Evolutionary conservation across 768 basidiomycete species (phyloP).

Genomic region (Mycena indigotica): DNA sequence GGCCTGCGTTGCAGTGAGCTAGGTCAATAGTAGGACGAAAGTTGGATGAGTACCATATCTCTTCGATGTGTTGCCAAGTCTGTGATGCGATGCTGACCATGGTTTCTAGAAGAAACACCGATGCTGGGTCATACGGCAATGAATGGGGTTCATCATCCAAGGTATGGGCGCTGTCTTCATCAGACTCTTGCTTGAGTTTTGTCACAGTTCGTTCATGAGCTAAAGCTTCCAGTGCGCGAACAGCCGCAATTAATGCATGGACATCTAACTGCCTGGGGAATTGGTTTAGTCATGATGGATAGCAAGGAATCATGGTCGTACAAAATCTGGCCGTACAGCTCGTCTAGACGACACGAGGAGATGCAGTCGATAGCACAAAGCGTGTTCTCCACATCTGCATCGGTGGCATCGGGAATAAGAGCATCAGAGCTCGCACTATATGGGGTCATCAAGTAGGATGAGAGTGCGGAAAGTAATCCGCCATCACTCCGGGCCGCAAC

Average conservation of each 20-base stretch:
- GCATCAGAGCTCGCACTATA: constrained; percentile 78
- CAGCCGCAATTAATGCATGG: constrained; percentile 79
- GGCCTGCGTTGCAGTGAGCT: constrained; percentile 59
- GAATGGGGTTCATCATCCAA: constrained; percentile 51
- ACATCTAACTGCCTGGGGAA: constrained; percentile 67
- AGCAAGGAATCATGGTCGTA: constrained; percentile 45
- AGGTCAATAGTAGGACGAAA: constrained; percentile 4
- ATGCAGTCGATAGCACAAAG: constrained; percentile 95
- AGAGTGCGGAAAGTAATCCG: constrained; percentile 91
- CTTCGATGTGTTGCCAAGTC: constrained; percentile 76
- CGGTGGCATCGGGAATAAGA: constrained; percentile 83
- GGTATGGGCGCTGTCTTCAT: constrained; percentile 50
- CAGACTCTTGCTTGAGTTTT: constrained; percentile 66
- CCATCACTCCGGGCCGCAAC: constrained; percentile 72
- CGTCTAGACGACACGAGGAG: constrained; percentile 89
- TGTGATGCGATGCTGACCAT: constrained; percentile 90
- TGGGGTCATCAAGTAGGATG: constrained; percentile 95
- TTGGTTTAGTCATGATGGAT: constrained; percentile 3
- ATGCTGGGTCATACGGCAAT: constrained; percentile 92
- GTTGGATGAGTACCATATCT: constrained; percentile 71
- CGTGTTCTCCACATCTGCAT: constrained; percentile 90
- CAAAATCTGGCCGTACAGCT: constrained; percentile 93
- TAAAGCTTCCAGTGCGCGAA: constrained; percentile 85
- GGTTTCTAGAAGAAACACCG: constrained; percentile 90
- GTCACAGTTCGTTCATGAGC: constrained; percentile 90